phyloP scores from a whole-genome alignment of 441 rosid genomes.

The Populus hybrid region DNA sequence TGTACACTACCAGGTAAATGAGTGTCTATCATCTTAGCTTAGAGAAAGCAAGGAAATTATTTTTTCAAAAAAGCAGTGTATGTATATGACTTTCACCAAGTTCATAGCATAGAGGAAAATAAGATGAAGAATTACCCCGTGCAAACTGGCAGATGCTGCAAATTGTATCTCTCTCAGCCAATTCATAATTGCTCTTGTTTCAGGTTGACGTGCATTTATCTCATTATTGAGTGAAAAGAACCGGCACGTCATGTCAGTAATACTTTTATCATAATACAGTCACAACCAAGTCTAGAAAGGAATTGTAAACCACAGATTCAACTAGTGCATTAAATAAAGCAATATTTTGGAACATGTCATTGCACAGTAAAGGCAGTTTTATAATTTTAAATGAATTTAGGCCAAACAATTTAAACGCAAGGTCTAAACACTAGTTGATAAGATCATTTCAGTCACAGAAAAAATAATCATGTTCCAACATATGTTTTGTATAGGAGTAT shows the following conservation, averaged over 20 bases:
- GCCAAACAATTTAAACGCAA: not conserved
- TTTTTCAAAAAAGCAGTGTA: too few relatives aligned
- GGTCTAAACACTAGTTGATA: not conserved
- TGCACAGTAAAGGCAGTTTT: not conserved
- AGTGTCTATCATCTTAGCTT: too few relatives aligned
- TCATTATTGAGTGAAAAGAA: conserved; percentile 68
- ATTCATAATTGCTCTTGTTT: conserved; percentile 76
- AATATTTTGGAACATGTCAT: not conserved
- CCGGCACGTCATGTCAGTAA: conserved; percentile 31
- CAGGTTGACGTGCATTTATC: conserved; percentile 64
- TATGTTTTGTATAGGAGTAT: not conserved
- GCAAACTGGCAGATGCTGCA: conserved; percentile 88
- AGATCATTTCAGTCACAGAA: not conserved
- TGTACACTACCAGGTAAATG: too few relatives aligned
- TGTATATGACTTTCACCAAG: not conserved
- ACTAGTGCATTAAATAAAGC: conserved; percentile 1
- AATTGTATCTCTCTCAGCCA: conserved; percentile 75
- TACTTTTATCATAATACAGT: not conserved
- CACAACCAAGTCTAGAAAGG: conserved; percentile 1
- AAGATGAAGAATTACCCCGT: conserved; percentile 59
- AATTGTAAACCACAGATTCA: not conserved
- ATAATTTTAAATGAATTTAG: not conserved
- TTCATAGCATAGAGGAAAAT: conserved; percentile 6
- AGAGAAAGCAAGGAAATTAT: too few relatives aligned
- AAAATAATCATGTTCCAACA: not conserved